Evolutionary conservation across 495 filamentous ascomycete genomes (phyloP).

Genomic region (Hypoxylon intermedium): DNA sequence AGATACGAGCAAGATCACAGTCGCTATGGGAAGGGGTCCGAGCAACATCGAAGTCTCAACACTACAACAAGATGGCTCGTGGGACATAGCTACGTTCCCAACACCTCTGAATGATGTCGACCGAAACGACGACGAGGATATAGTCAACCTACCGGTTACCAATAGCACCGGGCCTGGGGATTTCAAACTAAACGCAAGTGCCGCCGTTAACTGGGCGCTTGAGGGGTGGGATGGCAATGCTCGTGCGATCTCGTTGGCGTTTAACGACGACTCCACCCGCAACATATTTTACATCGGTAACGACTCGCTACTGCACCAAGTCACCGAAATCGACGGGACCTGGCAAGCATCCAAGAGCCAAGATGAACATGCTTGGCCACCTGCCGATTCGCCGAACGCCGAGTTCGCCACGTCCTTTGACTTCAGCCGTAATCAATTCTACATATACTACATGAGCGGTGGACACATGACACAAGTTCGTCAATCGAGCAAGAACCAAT

Average conservation of each 20-base stretch:
- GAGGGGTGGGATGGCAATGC: slow-evolving; percentile 42
- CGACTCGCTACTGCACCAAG: slow-evolving; percentile 42
- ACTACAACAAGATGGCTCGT: slow-evolving; percentile 28
- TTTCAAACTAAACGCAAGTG: slow-evolving; percentile 39
- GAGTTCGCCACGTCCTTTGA: slow-evolving; percentile 40
- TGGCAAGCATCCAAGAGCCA: slow-evolving; percentile 23
- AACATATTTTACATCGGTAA: slow-evolving; percentile 49
- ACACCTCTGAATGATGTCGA: slow-evolving; percentile 28
- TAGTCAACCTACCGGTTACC: slow-evolving; percentile 10
- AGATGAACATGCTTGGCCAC: slow-evolving; percentile 39
- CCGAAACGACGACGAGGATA: neutral
- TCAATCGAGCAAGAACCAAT: slow-evolving; percentile 30
- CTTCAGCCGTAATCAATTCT: slow-evolving; percentile 28
- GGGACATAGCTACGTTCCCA: slow-evolving; percentile 41
- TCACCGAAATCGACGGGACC: slow-evolving; percentile 39
- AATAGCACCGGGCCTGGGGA: slow-evolving; percentile 23
- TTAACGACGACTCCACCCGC: slow-evolving; percentile 38
- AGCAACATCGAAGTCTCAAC: slow-evolving; percentile 38
- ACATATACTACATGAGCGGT: slow-evolving; percentile 47
- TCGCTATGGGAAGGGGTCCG: slow-evolving; percentile 39
- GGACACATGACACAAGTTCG: slow-evolving; percentile 43
- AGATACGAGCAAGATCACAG: slow-evolving; percentile 42
- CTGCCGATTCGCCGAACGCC: slow-evolving; percentile 45
- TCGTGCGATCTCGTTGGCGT: slow-evolving; percentile 36
- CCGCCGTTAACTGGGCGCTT: slow-evolving; percentile 41